Conservation (phyloP, 1,284 basidiomycete species). For the Apiotrichum brassicae region DNA sequence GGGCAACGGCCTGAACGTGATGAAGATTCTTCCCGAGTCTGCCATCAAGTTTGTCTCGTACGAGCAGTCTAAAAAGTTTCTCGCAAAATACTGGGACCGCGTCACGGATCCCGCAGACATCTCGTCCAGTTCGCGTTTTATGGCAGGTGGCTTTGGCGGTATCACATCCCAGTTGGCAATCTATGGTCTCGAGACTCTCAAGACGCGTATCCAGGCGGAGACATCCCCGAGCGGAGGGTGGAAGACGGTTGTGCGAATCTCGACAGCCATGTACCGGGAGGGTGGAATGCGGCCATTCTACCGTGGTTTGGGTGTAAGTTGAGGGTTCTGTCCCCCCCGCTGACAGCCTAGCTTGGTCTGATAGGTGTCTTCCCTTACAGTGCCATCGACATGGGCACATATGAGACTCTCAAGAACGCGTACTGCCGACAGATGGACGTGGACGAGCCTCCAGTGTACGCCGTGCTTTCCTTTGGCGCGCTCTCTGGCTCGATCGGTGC, state of each 20-base stretch:
- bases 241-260: conserved; percentile 56
- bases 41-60: conserved; percentile 98
- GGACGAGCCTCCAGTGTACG: conserved; percentile 75
- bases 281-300: conserved; percentile 83
- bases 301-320: conserved; percentile 75
- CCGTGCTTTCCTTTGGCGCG: conserved; percentile 77
- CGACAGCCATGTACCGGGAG: conserved; percentile 62
- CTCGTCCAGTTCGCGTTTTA: conserved; percentile 82
- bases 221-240: conserved; percentile 56
- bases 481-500: conserved; percentile 87
- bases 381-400: conserved; percentile 92
- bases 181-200: conserved; percentile 48
- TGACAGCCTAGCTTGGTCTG: conserved; percentile 62
- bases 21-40: conserved; percentile 94
- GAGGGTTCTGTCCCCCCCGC: not conserved
- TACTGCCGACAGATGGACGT: conserved; percentile 72
- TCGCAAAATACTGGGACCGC: conserved; percentile 84
- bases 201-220: conserved; percentile 92
- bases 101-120: conserved; percentile 87
- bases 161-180: conserved; percentile 79
- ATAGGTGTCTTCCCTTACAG: conserved; percentile 82
- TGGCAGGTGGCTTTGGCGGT: conserved; percentile 93
- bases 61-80: conserved; percentile 89
- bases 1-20: conserved; percentile 53
- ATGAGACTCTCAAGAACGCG: conserved; percentile 79